Evolutionary conservation across 768 basidiomycete species (phyloP).

Genomic region (Lactarius evosmus): DNA sequence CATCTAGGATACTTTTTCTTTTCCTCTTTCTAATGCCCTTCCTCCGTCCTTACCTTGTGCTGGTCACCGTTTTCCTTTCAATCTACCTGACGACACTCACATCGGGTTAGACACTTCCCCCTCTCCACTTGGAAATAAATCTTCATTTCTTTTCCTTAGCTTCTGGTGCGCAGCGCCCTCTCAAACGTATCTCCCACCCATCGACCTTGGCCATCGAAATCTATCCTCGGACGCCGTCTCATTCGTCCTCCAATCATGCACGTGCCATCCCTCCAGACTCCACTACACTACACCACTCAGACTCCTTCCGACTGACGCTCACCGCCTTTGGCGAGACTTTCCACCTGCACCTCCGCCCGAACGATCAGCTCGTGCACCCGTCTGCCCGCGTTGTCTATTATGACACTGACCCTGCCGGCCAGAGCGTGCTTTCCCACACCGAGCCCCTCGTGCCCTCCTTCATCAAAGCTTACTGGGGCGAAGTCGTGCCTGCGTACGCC

Average conservation of each 20-base stretch:
- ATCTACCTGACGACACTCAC: slow-evolving; percentile 13
- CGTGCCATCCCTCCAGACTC: slow-evolving; percentile 37
- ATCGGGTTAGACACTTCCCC: slow-evolving; percentile 14
- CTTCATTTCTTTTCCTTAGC: slow-evolving; percentile 2
- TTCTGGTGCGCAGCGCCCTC: slow-evolving; percentile 34
- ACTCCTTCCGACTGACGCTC: slow-evolving; percentile 67
- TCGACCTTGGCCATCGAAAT: slow-evolving; percentile 41
- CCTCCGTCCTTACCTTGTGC: slow-evolving; percentile 19
- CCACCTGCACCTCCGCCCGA: slow-evolving; percentile 73
- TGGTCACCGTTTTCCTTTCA: slow-evolving; percentile 26
- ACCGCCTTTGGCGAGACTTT: slow-evolving; percentile 63
- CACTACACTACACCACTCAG: slow-evolving; percentile 57
- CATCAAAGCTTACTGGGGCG: slow-evolving; percentile 70
- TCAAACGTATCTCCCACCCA: slow-evolving; percentile 40
- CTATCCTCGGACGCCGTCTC: slow-evolving; percentile 36
- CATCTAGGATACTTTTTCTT: not conserved
- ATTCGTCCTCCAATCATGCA: not conserved
- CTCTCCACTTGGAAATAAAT: not conserved
- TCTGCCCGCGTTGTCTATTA: slow-evolving; percentile 71
- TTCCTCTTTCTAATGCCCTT: slow-evolving; percentile 9
- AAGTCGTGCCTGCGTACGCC: slow-evolving; percentile 60
- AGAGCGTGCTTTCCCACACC: slow-evolving; percentile 47
- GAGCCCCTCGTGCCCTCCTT: slow-evolving; percentile 60
- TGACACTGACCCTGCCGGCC: slow-evolving; percentile 48
- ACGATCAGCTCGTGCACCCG: slow-evolving; percentile 74